Conservation (phyloP, 305 asterid genomes). For the Rubia tinctorum region DNA sequence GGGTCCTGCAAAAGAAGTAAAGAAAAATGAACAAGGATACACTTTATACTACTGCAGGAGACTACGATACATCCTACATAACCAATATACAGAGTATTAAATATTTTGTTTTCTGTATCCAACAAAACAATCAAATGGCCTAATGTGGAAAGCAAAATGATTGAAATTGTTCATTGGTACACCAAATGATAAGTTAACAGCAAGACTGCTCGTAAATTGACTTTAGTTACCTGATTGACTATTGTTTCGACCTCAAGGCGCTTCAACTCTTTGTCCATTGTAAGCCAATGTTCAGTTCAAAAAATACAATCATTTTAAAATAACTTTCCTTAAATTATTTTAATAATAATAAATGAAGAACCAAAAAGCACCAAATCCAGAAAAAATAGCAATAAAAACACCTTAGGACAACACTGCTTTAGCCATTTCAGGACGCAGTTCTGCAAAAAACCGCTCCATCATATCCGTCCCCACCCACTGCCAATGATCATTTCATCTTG, state of each 20-base stretch:
- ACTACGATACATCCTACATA: no score
- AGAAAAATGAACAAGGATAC: neutral
- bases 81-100: neutral
- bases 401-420: no score
- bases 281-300: slow-evolving; percentile 31
- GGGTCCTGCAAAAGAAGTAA: slow-evolving; percentile 63
- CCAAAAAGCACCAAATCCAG: no score
- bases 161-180: neutral
- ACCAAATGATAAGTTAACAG: neutral
- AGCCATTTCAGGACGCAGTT: no score
- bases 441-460: slow-evolving; percentile 45
- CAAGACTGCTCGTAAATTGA: neutral
- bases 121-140: neutral
- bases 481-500: slow-evolving; percentile 97
- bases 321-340: no score
- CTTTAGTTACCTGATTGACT: slow-evolving; percentile 64
- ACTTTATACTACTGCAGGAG: neutral
- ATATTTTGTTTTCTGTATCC: neutral
- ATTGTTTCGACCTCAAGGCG: slow-evolving; percentile 82
- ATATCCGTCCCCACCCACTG: slow-evolving; percentile 94
- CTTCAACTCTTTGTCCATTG: slow-evolving; percentile 43
- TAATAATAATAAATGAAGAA: no score
- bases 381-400: no score
- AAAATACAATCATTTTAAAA: neutral
- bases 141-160: neutral